Evolutionary conservation across 2,329 filamentous ascomycete species (phyloP).

Genomic region (Nannizziopsis arthrosporioides): DNA sequence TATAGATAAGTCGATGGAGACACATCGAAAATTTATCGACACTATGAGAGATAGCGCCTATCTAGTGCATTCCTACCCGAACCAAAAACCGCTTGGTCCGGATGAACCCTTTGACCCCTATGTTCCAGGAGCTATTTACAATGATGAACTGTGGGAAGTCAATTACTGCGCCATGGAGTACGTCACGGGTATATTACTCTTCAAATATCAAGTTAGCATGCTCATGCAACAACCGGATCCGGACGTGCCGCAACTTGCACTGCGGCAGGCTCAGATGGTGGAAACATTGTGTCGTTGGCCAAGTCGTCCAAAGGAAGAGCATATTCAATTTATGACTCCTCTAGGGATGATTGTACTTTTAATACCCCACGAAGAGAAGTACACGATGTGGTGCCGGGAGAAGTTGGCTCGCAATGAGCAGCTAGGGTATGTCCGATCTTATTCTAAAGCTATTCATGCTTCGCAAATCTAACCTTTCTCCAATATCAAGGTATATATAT

Average conservation of each 20-base stretch:
- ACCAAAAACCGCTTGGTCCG: constrained; percentile 41
- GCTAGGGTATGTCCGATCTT: constrained; percentile 52
- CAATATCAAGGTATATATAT: constrained; percentile 60
- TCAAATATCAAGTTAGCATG: constrained; percentile 58
- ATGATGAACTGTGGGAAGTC: constrained; percentile 57
- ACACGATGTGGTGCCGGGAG: constrained; percentile 66
- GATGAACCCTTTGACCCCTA: constrained; percentile 66
- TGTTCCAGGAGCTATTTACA: constrained; percentile 55
- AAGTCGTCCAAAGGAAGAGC: constrained; percentile 54
- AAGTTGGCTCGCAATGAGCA: constrained; percentile 70
- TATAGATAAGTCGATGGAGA: constrained; percentile 36
- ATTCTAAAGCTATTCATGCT: constrained; percentile 5
- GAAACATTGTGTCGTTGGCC: constrained; percentile 67
- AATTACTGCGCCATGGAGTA: constrained; percentile 68
- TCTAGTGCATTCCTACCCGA: constrained; percentile 53
- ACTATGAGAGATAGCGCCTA: constrained; percentile 51
- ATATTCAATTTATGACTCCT: constrained; percentile 62
- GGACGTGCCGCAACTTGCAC: constrained; percentile 52
- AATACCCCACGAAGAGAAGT: constrained; percentile 59
- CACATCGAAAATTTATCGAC: constrained; percentile 44
- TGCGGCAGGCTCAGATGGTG: constrained; percentile 63
- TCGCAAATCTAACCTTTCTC: background rate
- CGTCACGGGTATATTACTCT: constrained; percentile 68
- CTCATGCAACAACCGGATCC: constrained; percentile 42
- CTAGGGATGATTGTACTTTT: constrained; percentile 68